Evolutionary conservation across 2,329 filamentous ascomycete species (phyloP).

Genomic region (Penicillium verrucosum): DNA sequence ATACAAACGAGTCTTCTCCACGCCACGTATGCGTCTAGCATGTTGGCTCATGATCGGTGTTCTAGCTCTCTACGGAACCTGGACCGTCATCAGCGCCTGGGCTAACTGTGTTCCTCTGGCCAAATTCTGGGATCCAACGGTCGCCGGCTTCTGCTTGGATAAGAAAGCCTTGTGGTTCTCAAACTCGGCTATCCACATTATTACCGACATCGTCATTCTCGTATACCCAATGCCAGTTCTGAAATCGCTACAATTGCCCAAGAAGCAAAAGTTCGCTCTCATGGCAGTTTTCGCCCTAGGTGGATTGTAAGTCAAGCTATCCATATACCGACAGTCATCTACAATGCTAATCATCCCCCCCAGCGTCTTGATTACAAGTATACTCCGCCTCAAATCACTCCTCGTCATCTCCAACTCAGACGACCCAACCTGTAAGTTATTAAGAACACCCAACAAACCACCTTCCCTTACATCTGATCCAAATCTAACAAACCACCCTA

Average conservation of each 20-base stretch:
- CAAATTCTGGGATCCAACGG: constrained; percentile 29
- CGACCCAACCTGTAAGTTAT: constrained; percentile 31
- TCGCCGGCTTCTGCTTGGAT: constrained; percentile 36
- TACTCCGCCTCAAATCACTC: constrained; percentile 34
- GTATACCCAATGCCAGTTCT: constrained; percentile 43
- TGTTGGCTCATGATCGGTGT: constrained; percentile 35
- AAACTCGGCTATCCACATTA: constrained; percentile 43
- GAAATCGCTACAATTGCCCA: constrained; percentile 39
- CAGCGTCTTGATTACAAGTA: constrained; percentile 42
- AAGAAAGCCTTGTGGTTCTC: constrained; percentile 44
- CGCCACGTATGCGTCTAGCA: constrained; percentile 29
- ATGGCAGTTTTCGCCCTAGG: constrained; percentile 44
- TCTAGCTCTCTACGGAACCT: constrained; percentile 32
- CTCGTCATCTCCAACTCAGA: constrained; percentile 27
- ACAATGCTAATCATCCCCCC: background rate
- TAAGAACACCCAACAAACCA: background rate
- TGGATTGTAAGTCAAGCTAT: constrained; percentile 35
- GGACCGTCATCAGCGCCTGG: constrained; percentile 33
- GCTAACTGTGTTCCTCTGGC: constrained; percentile 30
- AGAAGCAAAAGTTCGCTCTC: constrained; percentile 39
- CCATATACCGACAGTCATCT: background rate
- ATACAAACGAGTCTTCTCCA: constrained; percentile 36
- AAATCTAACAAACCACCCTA: constrained; percentile 9
- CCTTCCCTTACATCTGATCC: background rate
- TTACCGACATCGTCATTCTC: constrained; percentile 43